A percentile compares a stretch with the other conserved stretches of the same genome.
These are phyloP conservation scores for Bryoglossum gracile DNA, from an alignment of 495 filamentous ascomycete genomes.

Conservation along the genomic window DNA sequence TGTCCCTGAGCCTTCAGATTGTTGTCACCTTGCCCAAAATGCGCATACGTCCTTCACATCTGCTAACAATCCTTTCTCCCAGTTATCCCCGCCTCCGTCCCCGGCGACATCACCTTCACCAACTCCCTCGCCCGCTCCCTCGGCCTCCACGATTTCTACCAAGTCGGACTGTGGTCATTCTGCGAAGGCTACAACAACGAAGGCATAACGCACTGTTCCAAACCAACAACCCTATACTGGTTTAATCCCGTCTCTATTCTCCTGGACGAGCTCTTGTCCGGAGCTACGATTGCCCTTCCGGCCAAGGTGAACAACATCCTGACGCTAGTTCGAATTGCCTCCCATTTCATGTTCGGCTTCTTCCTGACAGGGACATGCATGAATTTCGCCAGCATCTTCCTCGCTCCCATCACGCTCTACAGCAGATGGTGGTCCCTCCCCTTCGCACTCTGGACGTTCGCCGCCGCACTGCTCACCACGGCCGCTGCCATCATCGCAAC, in stretches of 20 bases:
- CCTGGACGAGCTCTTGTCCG: conserved; percentile 65
- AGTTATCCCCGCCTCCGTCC: conserved; percentile 73
- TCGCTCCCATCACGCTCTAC: conserved; percentile 45
- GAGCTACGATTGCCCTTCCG: conserved; percentile 78
- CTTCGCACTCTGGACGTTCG: conserved; percentile 37
- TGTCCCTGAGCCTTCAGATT: too few species aligned
- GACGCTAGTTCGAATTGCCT: conserved; percentile 66
- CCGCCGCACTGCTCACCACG: conserved; percentile 57
- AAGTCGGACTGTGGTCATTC: conserved; percentile 83
- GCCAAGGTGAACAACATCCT: conserved; percentile 63
- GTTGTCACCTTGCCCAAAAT: too few species aligned
- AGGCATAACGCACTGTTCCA: conserved; percentile 69
- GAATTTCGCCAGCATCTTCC: conserved; percentile 59
- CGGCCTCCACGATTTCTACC: conserved; percentile 90
- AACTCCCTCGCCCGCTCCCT: conserved; percentile 85
- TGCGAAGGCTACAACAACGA: conserved; percentile 73
- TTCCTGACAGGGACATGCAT: conserved; percentile 66
- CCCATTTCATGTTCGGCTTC: conserved; percentile 84
- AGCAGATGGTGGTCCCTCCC: conserved; percentile 43
- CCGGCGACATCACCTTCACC: conserved; percentile 45
- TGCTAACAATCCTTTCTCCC: too few species aligned
- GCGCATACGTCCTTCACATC: too few species aligned
- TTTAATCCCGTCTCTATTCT: conserved; percentile 86
- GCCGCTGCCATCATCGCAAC: conserved; percentile 69
- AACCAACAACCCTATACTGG: conserved; percentile 65